A percentile compares a stretch with the other conserved stretches of the same genome.
Evolutionary conservation across 2,329 filamentous ascomycete species (phyloP).

Genomic region (Akanthomyces uredinophilus): DNA sequence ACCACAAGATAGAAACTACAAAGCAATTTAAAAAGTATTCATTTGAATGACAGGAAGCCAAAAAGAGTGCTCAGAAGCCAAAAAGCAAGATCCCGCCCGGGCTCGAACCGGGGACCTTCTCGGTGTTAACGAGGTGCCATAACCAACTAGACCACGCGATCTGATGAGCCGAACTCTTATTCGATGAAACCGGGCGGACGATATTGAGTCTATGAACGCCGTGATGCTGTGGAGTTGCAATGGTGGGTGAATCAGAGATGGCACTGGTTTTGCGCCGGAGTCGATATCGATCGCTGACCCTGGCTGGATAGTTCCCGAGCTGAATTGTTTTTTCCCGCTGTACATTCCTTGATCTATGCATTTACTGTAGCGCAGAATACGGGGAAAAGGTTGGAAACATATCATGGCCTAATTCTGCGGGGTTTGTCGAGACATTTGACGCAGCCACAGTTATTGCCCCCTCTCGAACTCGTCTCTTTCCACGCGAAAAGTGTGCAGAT

Average conservation of each 20-base stretch:
- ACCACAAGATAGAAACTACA: constrained; percentile 7
- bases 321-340: not conserved
- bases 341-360: too few species aligned
- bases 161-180: constrained; percentile 1
- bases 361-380: too few species aligned
- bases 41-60: not conserved
- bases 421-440: not conserved
- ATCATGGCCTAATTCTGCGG: not conserved
- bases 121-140: constrained; percentile 16
- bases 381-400: too few species aligned
- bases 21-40: constrained; percentile 8
- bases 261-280: not conserved
- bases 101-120: constrained; percentile 16
- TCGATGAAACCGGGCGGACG: not conserved
- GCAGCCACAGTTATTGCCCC: not conserved
- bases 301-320: not conserved
- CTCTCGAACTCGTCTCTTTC: not conserved
- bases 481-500: too few species aligned
- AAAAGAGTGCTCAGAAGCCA: not conserved
- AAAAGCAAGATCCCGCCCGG: constrained; percentile 15
- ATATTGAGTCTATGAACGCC: constrained; percentile 1
- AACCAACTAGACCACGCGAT: constrained; percentile 16
- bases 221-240: not conserved
- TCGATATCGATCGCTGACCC: not conserved
- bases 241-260: not conserved